Evolutionary conservation across 208 protist species (phyloP).

Genomic region (Histomonas meleagridis): DNA sequence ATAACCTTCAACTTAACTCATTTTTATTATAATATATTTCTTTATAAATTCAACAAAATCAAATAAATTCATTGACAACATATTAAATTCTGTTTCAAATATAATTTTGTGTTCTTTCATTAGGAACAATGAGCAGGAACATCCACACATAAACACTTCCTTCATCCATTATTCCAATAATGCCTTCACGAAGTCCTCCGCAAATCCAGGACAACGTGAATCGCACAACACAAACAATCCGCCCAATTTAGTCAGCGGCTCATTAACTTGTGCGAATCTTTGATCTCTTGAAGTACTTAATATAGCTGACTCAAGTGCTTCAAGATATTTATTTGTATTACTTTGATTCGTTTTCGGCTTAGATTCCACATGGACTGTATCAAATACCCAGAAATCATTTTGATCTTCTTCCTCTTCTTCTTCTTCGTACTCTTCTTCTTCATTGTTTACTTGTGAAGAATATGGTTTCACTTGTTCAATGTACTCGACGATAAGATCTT

Average conservation of each 20-base stretch:
- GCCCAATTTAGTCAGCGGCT: background rate
- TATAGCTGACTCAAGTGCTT: background rate
- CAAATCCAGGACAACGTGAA: background rate
- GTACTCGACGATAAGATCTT: conserved; percentile 26
- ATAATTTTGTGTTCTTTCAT: too few species aligned
- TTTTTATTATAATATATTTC: too few species aligned
- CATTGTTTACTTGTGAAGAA: background rate
- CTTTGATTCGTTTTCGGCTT: background rate
- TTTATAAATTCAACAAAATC: too few species aligned
- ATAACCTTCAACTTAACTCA: too few species aligned
- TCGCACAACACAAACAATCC: background rate
- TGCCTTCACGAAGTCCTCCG: background rate
- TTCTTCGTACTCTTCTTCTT: background rate
- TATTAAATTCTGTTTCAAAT: too few species aligned
- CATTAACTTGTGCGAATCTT: background rate
- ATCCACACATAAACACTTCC: too few species aligned
- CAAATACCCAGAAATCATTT: background rate
- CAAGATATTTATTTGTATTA: background rate
- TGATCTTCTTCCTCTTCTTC: background rate
- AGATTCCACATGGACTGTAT: background rate
- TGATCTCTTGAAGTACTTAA: background rate
- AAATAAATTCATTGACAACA: too few species aligned
- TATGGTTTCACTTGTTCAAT: conserved; percentile 5
- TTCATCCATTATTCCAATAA: too few species aligned
- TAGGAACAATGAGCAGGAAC: too few species aligned